Conservation (phyloP, 106 monocot species). For the Dactylorhiza incarnata region DNA sequence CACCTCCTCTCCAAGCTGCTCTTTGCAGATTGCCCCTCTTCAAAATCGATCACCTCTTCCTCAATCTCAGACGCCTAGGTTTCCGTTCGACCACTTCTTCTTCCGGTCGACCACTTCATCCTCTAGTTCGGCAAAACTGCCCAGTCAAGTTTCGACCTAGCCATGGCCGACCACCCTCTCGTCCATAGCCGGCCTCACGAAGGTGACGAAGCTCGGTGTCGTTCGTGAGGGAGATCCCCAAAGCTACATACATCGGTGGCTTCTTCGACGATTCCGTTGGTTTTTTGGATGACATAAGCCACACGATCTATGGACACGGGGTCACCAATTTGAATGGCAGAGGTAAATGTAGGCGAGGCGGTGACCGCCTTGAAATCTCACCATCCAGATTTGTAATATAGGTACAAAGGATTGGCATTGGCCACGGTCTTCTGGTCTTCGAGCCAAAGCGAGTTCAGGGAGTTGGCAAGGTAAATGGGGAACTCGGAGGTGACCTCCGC, state of each 20-base stretch:
- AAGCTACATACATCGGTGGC: slow-evolving; percentile 38
- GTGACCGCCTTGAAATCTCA: slow-evolving; percentile 47
- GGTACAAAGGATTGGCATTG: slow-evolving; percentile 87
- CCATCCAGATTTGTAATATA: slow-evolving; percentile 75
- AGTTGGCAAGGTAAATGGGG: slow-evolving; percentile 91
- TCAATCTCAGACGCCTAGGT: no score
- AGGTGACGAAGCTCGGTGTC: no score
- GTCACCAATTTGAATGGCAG: slow-evolving; percentile 92
- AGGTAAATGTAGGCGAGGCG: slow-evolving; percentile 63
- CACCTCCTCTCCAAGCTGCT: no score
- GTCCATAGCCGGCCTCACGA: no score
- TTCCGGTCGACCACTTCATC: no score
- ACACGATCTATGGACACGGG: slow-evolving; percentile 88
- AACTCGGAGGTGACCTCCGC: slow-evolving; percentile 80
- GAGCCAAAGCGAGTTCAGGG: slow-evolving; percentile 82
- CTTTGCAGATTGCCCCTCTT: no score
- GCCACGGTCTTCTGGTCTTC: slow-evolving; percentile 95
- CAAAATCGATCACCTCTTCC: no score
- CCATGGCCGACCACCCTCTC: no score
- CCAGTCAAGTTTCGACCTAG: no score
- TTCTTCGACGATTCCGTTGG: slow-evolving; percentile 88
- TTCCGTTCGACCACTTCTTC: no score
- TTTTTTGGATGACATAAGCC: slow-evolving; percentile 46
- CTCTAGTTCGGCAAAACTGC: no score
- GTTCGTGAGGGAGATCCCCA: no score